These are phyloP conservation scores for Suhomyces kilbournensis DNA, from an alignment of 805 yeast species.

Conservation along the genomic window DNA sequence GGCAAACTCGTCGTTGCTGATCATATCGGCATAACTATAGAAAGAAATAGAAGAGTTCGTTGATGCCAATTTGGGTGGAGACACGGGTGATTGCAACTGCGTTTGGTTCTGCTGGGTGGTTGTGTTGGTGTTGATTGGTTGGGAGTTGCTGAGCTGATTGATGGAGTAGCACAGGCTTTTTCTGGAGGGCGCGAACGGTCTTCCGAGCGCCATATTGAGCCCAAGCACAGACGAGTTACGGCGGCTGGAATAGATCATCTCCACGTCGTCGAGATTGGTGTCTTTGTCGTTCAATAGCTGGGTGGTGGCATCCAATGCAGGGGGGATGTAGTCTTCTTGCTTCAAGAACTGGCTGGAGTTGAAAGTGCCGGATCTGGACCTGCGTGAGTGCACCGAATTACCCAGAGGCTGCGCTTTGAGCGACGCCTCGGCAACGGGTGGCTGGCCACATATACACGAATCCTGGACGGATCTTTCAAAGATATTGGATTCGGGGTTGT, in stretches of 20 bases:
- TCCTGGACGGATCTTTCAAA: conserved; percentile 45
- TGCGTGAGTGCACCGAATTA: background rate
- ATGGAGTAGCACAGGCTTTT: conserved; percentile 35
- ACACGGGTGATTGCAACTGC: conserved; percentile 27
- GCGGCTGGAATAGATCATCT: conserved; percentile 59
- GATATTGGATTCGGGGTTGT: conserved; percentile 26
- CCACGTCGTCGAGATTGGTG: conserved; percentile 65
- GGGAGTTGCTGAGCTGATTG: conserved; percentile 8
- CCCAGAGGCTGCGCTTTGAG: background rate
- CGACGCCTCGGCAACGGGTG: conserved; percentile 8
- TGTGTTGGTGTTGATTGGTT: conserved; percentile 10
- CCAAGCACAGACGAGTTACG: conserved; percentile 55
- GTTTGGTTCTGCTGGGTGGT: conserved; percentile 5
- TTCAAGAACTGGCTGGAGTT: conserved; percentile 23
- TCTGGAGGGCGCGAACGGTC: conserved; percentile 38
- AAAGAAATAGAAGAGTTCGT: conserved; percentile 47
- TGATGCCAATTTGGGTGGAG: conserved; percentile 39
- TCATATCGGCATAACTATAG: conserved; percentile 78
- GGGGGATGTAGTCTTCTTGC: conserved; percentile 69
- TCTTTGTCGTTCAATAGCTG: conserved; percentile 58
- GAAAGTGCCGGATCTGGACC: conserved; percentile 18
- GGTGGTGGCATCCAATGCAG: conserved; percentile 76
- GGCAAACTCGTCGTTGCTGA: conserved; percentile 61
- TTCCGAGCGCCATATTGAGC: conserved; percentile 47
- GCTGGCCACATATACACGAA: conserved; percentile 12